phyloP scores from a whole-genome alignment of 2,329 filamentous ascomycete species.

The Sordariomycetes sp. region DNA sequence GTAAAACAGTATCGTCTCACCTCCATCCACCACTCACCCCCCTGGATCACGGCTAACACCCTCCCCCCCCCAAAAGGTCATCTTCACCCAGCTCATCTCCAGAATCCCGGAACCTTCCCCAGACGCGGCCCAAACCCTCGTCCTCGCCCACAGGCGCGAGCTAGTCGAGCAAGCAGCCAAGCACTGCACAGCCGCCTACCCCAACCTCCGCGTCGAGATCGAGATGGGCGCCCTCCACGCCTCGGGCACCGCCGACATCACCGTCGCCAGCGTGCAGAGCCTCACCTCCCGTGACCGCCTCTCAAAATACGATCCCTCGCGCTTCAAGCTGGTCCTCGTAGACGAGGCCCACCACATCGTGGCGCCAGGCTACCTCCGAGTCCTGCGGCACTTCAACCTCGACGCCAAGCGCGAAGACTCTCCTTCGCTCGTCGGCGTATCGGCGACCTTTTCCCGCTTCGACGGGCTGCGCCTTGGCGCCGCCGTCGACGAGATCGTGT shows the following conservation, averaged over 20 bases:
- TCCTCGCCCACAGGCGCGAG: conserved; percentile 84
- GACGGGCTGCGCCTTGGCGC: conserved; percentile 73
- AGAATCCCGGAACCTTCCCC: conserved; percentile 46
- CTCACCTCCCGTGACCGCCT: conserved; percentile 66
- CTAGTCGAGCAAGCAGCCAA: conserved; percentile 85
- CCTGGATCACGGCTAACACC: neutral
- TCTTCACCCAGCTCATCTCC: conserved; percentile 91
- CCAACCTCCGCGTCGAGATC: conserved; percentile 68
- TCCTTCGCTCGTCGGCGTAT: conserved; percentile 75
- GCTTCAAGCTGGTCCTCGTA: conserved; percentile 83
- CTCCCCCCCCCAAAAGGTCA: conserved; percentile 60
- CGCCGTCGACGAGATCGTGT: conserved; percentile 90
- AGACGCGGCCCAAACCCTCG: conserved; percentile 63
- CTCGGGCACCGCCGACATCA: conserved; percentile 77
- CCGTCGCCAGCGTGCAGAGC: conserved; percentile 80
- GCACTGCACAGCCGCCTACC: conserved; percentile 74
- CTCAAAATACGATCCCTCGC: conserved; percentile 64
- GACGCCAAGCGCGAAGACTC: conserved; percentile 24
- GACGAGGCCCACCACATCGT: conserved; percentile 98
- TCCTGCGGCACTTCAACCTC: conserved; percentile 69
- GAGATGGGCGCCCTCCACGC: conserved; percentile 78
- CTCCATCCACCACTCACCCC: conserved; percentile 5
- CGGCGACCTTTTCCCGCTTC: conserved; percentile 64
- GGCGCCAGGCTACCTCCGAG: conserved; percentile 62
- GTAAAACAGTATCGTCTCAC: conserved; percentile 57